Base-by-base conservation (phyloP, 345 rosid species). In the Arabidopsis arenosa region DNA sequence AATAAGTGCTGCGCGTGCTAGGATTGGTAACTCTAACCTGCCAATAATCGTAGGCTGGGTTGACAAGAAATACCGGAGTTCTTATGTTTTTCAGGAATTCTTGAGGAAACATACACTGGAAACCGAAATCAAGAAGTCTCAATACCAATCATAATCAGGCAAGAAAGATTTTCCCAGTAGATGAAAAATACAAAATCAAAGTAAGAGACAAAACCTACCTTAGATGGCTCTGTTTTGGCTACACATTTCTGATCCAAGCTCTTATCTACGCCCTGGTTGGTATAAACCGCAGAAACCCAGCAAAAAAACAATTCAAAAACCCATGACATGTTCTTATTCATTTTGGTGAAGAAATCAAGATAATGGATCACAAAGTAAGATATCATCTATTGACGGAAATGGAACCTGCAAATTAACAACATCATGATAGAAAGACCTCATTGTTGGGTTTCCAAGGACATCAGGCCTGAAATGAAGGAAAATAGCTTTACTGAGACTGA, bases 1-100 rank as follows among this genome's bases (percentile, higher is more conserved):
- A 1, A 63, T 21, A 26, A 35, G 41, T 45, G 3, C 5, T 45
- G 3, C 5, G 58, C 6, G 28, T 37, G 60, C 14, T 59, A 47
- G 37, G 40, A 13, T 11, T 58, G 32, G 9, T 32, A 45, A 63
- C 63, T 37, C 62, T 77, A 78, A 94, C 98, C 93, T 94, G 98
- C 98, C 98, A 94, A 81, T 70, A 89, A 75, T 94, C 98, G 74
- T 92, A 92, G 65, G 96, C 92, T 57, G 97, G 84, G 35, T 94
- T 86, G 83, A 92, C 86, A 53, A 94, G 66, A 82, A 94, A 92
- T 23, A 92, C 54, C 0, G 96, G 92, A n/a, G 91, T 94, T 76
- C 26, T 84, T 54, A 83, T 79, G 65, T 80, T 80, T 80, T 85
- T 84, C n/a, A 87, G 47, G 64, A 92, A 79, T 54, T 90, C 85